Percentiles rank a stretch among this genome's conserved stretches.
Conservation (phyloP, 2,329 filamentous ascomycete genomes). For the Coniosporium tulheliwenetii region DNA sequence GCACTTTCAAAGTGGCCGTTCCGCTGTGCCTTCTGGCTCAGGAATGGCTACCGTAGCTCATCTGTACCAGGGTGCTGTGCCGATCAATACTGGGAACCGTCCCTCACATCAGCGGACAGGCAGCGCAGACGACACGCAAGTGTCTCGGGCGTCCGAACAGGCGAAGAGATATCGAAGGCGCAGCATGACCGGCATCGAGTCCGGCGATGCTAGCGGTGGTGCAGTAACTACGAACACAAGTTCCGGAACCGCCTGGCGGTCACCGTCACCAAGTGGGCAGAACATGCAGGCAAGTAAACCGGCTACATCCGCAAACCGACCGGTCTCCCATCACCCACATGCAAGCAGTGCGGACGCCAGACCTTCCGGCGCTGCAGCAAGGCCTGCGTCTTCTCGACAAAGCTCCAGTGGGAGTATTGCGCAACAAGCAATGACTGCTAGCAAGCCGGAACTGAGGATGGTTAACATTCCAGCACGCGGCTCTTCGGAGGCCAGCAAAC, state of each 20-base stretch:
- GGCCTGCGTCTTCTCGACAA: slow-evolving; percentile 4
- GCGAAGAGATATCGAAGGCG: slow-evolving; percentile 65
- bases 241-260: too few relatives aligned
- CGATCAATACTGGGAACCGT: slow-evolving; percentile 9
- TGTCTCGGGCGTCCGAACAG: slow-evolving; percentile 48
- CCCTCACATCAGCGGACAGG: slow-evolving; percentile 8
- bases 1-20: slow-evolving; percentile 15
- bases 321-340: background rate
- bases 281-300: too few relatives aligned
- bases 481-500: slow-evolving; percentile 24
- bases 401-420: slow-evolving; percentile 2
- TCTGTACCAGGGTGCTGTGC: slow-evolving; percentile 23
- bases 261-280: too few relatives aligned
- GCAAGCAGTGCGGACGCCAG: slow-evolving; percentile 2
- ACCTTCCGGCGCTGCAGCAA: slow-evolving; percentile 4
- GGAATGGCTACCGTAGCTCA: slow-evolving; percentile 40
- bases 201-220: background rate
- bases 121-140: slow-evolving; percentile 55
- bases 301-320: slow-evolving; percentile 12
- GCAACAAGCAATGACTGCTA: slow-evolving; percentile 2
- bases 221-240: too few relatives aligned
- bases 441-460: slow-evolving; percentile 3
- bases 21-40: slow-evolving; percentile 33
- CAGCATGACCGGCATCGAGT: slow-evolving; percentile 57
- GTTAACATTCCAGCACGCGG: slow-evolving; percentile 15